These are phyloP conservation scores for Euclidium syriacum DNA, from an alignment of 345 rosid genomes.

Conservation along the genomic window DNA sequence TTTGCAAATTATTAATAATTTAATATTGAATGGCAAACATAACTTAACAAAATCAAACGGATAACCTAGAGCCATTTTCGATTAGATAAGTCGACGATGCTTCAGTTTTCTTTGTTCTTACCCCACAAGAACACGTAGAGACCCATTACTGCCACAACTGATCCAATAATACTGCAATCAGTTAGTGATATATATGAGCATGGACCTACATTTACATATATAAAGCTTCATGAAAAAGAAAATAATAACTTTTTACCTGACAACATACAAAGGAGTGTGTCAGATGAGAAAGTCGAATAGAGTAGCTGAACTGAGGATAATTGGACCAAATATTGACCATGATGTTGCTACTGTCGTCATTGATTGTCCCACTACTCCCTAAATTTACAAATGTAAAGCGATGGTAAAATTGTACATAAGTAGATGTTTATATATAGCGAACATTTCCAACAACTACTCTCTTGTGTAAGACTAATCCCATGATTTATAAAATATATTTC, in stretches of 20 bases:
- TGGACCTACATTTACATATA: no score
- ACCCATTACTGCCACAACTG: constrained; percentile 48
- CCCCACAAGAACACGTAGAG: constrained; percentile 68
- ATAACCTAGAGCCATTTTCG: background rate
- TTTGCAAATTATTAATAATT: no score
- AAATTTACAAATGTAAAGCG: no score
- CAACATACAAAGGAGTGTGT: constrained; percentile 55
- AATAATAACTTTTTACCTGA: constrained; percentile 58
- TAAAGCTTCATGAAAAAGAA: background rate
- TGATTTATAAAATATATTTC: no score
- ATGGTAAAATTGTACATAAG: no score
- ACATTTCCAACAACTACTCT: no score
- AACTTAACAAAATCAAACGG: no score
- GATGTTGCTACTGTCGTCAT: constrained; percentile 69
- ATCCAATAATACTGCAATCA: constrained; percentile 53
- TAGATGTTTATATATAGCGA: no score
- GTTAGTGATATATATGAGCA: background rate
- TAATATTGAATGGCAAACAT: no score
- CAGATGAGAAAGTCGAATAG: constrained; percentile 56
- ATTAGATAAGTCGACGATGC: constrained; percentile 3
- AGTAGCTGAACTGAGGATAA: constrained; percentile 54
- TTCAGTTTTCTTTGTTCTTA: constrained; percentile 39
- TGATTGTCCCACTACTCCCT: constrained; percentile 80
- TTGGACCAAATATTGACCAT: constrained; percentile 68
- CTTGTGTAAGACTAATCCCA: no score